Evolutionary conservation across 345 rosid genomes (phyloP).

Genomic region (Hypericum androsaemum): DNA sequence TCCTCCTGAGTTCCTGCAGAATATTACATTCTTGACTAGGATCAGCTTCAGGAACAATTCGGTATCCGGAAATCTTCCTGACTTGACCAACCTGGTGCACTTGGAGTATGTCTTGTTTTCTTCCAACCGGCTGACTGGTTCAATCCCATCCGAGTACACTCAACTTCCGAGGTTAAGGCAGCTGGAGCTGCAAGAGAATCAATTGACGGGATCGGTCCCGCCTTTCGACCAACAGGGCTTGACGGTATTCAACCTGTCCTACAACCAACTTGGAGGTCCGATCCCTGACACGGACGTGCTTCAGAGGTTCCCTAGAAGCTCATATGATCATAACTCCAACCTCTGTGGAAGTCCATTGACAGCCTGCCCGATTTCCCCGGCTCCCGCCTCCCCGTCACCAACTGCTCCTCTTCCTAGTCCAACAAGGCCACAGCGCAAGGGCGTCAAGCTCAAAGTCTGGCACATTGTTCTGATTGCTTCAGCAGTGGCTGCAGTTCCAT

Average conservation of each 20-base stretch:
- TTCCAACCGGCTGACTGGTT: constrained; percentile 29
- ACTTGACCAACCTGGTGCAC: constrained; percentile 21
- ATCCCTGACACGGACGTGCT: constrained; percentile 33
- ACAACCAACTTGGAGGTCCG: constrained; percentile 32
- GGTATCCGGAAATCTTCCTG: constrained; percentile 32
- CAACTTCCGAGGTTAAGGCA: constrained; percentile 19
- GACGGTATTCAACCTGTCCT: constrained; percentile 36
- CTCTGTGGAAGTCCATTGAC: constrained; percentile 41
- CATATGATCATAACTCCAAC: constrained; percentile 28
- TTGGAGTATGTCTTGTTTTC: constrained; percentile 30
- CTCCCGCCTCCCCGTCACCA: not conserved
- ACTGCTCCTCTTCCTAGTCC: constrained; percentile 9
- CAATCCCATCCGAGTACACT: constrained; percentile 27
- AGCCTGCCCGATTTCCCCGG: constrained; percentile 22
- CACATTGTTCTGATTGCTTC: constrained; percentile 20
- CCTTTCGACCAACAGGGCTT: constrained; percentile 33
- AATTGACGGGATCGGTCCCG: constrained; percentile 31
- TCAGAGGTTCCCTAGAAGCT: constrained; percentile 24
- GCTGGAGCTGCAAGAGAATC: constrained; percentile 38
- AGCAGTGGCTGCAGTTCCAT: constrained; percentile 22
- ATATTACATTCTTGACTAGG: constrained; percentile 28
- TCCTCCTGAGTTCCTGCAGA: constrained; percentile 26
- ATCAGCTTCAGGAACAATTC: constrained; percentile 38
- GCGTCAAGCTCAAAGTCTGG: constrained; percentile 17
- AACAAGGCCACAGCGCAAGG: constrained; percentile 3